These are phyloP conservation scores for Cicer chorassanicum DNA, from an alignment of 306 rosid species.

Conservation along the genomic window DNA sequence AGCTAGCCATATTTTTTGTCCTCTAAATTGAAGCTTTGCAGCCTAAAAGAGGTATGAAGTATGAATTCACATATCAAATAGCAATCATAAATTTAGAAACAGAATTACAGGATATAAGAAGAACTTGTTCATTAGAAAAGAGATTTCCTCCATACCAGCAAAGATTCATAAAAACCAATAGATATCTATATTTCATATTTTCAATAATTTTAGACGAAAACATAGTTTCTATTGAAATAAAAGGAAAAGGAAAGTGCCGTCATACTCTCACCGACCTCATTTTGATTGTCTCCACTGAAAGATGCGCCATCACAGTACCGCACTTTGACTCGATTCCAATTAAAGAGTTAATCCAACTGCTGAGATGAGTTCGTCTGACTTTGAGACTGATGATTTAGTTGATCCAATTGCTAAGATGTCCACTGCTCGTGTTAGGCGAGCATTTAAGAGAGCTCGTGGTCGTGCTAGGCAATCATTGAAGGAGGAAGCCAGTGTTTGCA, in stretches of 20 bases:
- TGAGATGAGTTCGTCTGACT: too few species aligned
- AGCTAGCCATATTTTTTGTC: slow-evolving; percentile 84
- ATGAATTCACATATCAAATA: slow-evolving; percentile 42
- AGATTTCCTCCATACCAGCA: slow-evolving; percentile 2
- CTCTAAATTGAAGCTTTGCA: slow-evolving; percentile 77
- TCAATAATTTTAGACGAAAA: not conserved
- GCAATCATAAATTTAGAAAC: slow-evolving; percentile 9
- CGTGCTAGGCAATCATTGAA: too few species aligned
- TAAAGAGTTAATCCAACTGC: slow-evolving; percentile 49
- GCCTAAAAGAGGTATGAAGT: slow-evolving; percentile 56
- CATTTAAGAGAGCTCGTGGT: too few species aligned
- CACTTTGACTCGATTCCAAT: slow-evolving; percentile 88
- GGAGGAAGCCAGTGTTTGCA: too few species aligned
- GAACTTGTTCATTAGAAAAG: not conserved
- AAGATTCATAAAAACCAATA: slow-evolving; percentile 21
- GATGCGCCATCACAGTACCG: slow-evolving; percentile 95
- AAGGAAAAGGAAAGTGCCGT: not conserved
- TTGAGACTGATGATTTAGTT: too few species aligned
- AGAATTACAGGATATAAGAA: not conserved
- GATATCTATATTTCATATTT: not conserved
- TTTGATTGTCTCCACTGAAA: slow-evolving; percentile 71
- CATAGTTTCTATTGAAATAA: not conserved
- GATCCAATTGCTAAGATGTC: too few species aligned
- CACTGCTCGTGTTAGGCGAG: too few species aligned
- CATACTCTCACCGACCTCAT: slow-evolving; percentile 55